phyloP scores from a whole-genome alignment of 2,329 filamentous ascomycete species.

The Myriosclerotinia scirpicola region DNA sequence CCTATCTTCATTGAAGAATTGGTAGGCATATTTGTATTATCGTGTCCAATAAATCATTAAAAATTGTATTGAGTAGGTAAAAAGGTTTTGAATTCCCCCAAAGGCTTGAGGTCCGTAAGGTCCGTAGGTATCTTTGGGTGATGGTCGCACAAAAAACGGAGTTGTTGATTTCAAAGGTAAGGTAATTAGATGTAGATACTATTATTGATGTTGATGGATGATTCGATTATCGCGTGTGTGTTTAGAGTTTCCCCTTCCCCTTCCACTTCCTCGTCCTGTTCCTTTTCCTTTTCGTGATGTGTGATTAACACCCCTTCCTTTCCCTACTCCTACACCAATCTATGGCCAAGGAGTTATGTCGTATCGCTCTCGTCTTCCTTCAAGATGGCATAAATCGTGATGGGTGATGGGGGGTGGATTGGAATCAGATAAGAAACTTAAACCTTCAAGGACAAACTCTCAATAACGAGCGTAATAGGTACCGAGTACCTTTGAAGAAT shows the following conservation, averaged over 20 bases:
- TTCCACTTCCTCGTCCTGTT: not conserved
- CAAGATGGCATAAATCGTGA: not conserved
- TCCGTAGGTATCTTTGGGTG: not conserved
- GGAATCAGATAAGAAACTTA: not conserved
- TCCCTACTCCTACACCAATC: not conserved
- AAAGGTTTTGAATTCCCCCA: not conserved
- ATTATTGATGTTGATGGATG: not conserved
- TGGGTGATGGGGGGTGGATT: not conserved
- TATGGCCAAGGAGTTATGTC: not conserved
- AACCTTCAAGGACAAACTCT: not conserved
- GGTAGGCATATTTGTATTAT: slow-evolving; percentile 27
- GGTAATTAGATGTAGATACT: not conserved
- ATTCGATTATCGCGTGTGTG: too few species aligned
- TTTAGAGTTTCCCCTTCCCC: not conserved
- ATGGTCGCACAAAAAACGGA: not conserved
- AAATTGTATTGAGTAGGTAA: not conserved
- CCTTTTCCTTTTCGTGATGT: not conserved
- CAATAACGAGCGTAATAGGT: slow-evolving; percentile 55
- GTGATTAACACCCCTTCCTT: not conserved
- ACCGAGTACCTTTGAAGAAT: slow-evolving; percentile 47
- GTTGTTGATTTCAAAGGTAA: not conserved
- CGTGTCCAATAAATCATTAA: slow-evolving; percentile 26
- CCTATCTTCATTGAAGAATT: slow-evolving; percentile 41
- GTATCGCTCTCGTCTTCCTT: slow-evolving; percentile 8
- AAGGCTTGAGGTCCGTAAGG: not conserved